A percentile compares a stretch with the other conserved stretches of the same genome.
phyloP scores from a whole-genome alignment of 495 filamentous ascomycete genomes.

The Immersiella caudata region DNA sequence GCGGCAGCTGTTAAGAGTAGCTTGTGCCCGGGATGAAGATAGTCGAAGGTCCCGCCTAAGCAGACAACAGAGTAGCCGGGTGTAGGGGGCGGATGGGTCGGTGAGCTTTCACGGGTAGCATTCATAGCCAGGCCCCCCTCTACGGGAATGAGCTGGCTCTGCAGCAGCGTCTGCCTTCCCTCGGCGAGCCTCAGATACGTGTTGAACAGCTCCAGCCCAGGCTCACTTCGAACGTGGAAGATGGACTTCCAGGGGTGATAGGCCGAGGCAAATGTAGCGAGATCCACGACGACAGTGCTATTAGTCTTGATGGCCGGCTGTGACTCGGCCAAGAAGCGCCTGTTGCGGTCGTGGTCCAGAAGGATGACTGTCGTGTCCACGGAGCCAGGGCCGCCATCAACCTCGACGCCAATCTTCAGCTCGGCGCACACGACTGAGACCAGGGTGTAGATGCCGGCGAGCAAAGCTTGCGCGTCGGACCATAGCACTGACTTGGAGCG shows the following conservation, averaged over 20 bases:
- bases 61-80: slow-evolving; percentile 54
- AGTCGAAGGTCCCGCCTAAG: slow-evolving; percentile 96
- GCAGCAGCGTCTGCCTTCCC: slow-evolving; percentile 46
- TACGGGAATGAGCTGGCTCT: slow-evolving; percentile 47
- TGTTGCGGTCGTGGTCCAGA: slow-evolving; percentile 60
- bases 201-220: slow-evolving; percentile 52
- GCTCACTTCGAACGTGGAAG: slow-evolving; percentile 64
- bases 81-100: slow-evolving; percentile 28
- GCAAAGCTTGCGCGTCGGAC: slow-evolving; percentile 63
- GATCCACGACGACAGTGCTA: slow-evolving; percentile 62
- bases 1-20: slow-evolving; percentile 84
- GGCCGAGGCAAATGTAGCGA: slow-evolving; percentile 66
- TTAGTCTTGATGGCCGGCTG: slow-evolving; percentile 39
- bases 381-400: slow-evolving; percentile 60
- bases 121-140: slow-evolving; percentile 52
- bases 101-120: slow-evolving; percentile 21
- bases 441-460: slow-evolving; percentile 79
- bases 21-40: slow-evolving; percentile 96
- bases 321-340: slow-evolving; percentile 32
- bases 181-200: slow-evolving; percentile 49
- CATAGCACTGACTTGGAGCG: slow-evolving; percentile 60
- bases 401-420: slow-evolving; percentile 62
- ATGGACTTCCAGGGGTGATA: slow-evolving; percentile 69
- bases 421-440: slow-evolving; percentile 67
- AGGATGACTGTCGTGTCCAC: slow-evolving; percentile 79